phyloP scores from a whole-genome alignment of 345 rosid genomes.

The Hibiscus syriacus region DNA sequence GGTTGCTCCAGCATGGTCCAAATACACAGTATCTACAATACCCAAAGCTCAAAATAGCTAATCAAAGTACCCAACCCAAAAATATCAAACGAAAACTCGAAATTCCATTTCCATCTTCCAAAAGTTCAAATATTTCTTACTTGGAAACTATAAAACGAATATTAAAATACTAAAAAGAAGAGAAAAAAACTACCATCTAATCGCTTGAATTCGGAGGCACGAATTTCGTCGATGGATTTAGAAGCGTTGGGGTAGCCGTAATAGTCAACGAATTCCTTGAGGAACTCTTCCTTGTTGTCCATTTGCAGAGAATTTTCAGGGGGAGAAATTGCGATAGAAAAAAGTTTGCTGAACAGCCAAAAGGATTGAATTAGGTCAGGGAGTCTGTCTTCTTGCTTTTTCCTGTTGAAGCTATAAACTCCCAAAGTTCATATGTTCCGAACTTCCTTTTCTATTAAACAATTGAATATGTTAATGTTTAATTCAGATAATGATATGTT shows the following conservation, averaged over 20 bases:
- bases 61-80: neutral
- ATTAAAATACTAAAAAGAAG: neutral
- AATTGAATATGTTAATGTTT: too few species aligned
- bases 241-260: constrained; percentile 84
- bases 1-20: constrained; percentile 98
- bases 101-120: neutral
- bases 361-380: neutral
- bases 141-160: neutral
- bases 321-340: neutral
- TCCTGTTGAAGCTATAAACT: too few species aligned
- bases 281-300: constrained; percentile 47
- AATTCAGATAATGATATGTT: too few species aligned
- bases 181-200: constrained; percentile 24
- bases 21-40: constrained; percentile 60
- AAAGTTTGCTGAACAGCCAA: neutral
- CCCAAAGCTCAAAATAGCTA: constrained; percentile 12
- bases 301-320: neutral
- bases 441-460: too few species aligned
- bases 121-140: neutral
- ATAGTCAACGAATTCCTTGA: constrained; percentile 53
- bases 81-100: neutral
- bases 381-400: too few species aligned
- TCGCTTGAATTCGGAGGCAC: constrained; percentile 80
- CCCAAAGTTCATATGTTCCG: too few species aligned
- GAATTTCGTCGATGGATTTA: constrained; percentile 60